Evolutionary conservation across 345 rosid species (phyloP), one percentile per base, ranked within the genome.

Genomic region (Aegle marmelos): DNA sequence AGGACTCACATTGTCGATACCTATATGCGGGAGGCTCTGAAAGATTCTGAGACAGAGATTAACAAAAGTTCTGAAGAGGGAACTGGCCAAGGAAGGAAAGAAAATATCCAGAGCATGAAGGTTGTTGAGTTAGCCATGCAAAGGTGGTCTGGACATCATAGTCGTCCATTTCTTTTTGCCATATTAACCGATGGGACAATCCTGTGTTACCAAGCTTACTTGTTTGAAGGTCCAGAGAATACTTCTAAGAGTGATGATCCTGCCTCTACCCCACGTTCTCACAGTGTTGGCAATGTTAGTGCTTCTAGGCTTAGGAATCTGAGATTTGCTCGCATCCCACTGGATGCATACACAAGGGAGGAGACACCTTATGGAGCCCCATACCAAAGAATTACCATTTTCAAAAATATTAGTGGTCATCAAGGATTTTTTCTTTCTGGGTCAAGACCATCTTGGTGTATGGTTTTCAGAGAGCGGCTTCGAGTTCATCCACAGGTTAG

Each of bases 401-500:
- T 96, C 86, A 94, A 85, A 81, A 94, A 96, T 81, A 92, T 96
- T 76, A 88, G 91, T 75, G 90, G 97, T 77, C 86, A 89, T 87
- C 93, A 94, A 80, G 99, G 99, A 2, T 85, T 96, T 79, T 96
- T 96, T 79, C 97, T 96, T 83, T 92, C 95, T 79, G 99, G 98
- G 70, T 91, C 91, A 78, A 91, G 97, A 82, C 99, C 99, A 2
- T 88, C 91, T 77, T 96, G 99, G 99, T 92, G 94, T 85, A 96
- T 96, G 99, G 85, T 92, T 64, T 88, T 94, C 78, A 92, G 99
- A 81, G 98, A 92, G 77, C 85, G 99, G 75, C 88, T 94, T 67
- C 89, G 99, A 73, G 82, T 94, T 87, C 99, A 96, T 86, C 93
- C 99, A 79, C 99, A 96, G 99, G 99, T 94, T 74, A 79, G 85